These are phyloP conservation scores for Podospora bellae-mahoneyi DNA, from an alignment of 495 filamentous ascomycete genomes.

Conservation along the genomic window DNA sequence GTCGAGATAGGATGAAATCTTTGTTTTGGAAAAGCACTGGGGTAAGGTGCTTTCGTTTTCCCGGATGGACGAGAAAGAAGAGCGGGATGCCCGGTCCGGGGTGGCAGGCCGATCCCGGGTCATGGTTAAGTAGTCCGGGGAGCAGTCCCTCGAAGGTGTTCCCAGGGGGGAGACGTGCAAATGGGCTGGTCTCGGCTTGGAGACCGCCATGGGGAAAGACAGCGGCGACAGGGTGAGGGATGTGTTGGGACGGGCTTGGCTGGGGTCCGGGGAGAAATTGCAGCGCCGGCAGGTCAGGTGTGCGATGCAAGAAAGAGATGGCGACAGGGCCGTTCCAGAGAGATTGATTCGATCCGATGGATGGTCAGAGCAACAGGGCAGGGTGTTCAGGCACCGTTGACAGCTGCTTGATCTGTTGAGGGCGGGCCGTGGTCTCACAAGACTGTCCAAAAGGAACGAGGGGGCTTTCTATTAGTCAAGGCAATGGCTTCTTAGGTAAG, in stretches of 20 bases:
- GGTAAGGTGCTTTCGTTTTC: constrained; percentile 54
- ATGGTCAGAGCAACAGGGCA: constrained; percentile 10
- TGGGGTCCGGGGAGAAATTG: constrained; percentile 16
- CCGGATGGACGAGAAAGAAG: constrained; percentile 57
- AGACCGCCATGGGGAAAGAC: constrained; percentile 26
- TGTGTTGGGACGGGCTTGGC: constrained; percentile 20
- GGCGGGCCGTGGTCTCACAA: constrained; percentile 26
- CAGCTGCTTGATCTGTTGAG: constrained; percentile 2
- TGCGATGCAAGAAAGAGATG: constrained; percentile 27
- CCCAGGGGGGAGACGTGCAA: constrained; percentile 18
- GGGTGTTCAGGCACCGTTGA: not conserved
- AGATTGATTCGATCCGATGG: constrained; percentile 11
- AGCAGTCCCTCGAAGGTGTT: constrained; percentile 20
- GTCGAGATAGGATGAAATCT: constrained; percentile 54
- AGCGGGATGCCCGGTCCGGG: constrained; percentile 45
- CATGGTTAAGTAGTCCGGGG: constrained; percentile 34
- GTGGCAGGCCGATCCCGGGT: constrained; percentile 22
- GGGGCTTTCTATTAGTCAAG: constrained; percentile 52
- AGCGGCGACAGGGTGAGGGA: constrained; percentile 10
- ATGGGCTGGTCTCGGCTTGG: constrained; percentile 27
- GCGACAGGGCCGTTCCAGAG: constrained; percentile 21
- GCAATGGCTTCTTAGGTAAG: constrained; percentile 46
- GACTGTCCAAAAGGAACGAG: constrained; percentile 7
- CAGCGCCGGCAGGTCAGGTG: constrained; percentile 28
- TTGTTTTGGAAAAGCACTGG: constrained; percentile 69